A percentile compares a stretch with the other conserved stretches of the same genome.
These are phyloP conservation scores for Scheffersomyces ergatensis DNA, from an alignment of 805 yeast species.

Conservation along the genomic window DNA sequence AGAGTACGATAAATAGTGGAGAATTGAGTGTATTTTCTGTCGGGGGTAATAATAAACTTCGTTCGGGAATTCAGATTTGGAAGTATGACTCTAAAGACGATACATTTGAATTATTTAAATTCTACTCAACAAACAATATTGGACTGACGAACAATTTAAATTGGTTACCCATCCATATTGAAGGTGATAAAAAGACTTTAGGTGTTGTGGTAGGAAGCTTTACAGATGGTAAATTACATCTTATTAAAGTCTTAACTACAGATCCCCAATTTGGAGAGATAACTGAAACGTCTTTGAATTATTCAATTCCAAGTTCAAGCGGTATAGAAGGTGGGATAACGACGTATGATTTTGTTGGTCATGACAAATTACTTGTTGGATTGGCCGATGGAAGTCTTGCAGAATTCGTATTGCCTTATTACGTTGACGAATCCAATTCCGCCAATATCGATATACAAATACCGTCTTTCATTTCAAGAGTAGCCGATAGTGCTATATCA, in stretches of 20 bases:
- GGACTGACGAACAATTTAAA: slow-evolving; percentile 44
- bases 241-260: slow-evolving; percentile 37
- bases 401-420: slow-evolving; percentile 48
- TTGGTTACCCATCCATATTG: slow-evolving; percentile 37
- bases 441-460: slow-evolving; percentile 3
- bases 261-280: slow-evolving; percentile 16
- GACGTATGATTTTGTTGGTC: slow-evolving; percentile 45
- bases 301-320: slow-evolving; percentile 9
- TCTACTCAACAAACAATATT: slow-evolving; percentile 30
- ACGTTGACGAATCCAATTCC: not conserved
- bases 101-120: slow-evolving; percentile 22
- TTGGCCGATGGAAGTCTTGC: slow-evolving; percentile 57
- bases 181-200: slow-evolving; percentile 15
- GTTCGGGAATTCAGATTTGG: slow-evolving; percentile 48
- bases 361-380: slow-evolving; percentile 51
- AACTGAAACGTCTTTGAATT: slow-evolving; percentile 20
- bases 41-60: slow-evolving; percentile 9
- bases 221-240: slow-evolving; percentile 56
- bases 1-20: slow-evolving; percentile 18
- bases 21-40: slow-evolving; percentile 30
- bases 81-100: slow-evolving; percentile 25
- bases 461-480: slow-evolving; percentile 32
- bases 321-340: slow-evolving; percentile 30
- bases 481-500: slow-evolving; percentile 30
- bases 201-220: slow-evolving; percentile 53